phyloP scores from a whole-genome alignment of 371 early-diverging fungal species.

The Saksenaea oblongispora region DNA sequence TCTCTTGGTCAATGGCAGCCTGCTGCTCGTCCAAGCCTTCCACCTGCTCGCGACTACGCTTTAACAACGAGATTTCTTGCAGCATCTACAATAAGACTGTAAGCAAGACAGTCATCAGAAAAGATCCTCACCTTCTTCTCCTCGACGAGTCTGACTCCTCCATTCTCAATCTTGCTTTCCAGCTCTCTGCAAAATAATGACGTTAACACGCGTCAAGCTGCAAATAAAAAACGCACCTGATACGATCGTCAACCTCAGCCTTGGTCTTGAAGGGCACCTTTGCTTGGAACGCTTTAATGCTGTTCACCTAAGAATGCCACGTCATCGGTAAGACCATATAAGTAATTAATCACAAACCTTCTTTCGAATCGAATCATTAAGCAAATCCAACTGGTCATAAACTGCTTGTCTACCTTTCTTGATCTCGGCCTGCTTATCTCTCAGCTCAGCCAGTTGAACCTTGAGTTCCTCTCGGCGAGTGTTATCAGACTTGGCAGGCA shows the following conservation, averaged over 20 bases:
- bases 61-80: constrained; percentile 79
- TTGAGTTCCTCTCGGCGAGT: constrained; percentile 60
- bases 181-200: constrained; percentile 49
- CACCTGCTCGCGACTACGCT: constrained; percentile 77
- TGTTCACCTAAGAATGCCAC: constrained; percentile 52
- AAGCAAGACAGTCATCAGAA: not conserved
- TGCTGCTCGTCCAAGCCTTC: constrained; percentile 72
- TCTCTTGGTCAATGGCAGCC: constrained; percentile 72
- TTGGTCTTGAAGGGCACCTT: constrained; percentile 79
- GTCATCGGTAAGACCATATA: not conserved
- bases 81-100: constrained; percentile 44
- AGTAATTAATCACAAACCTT: constrained; percentile 15
- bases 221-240: constrained; percentile 51
- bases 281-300: constrained; percentile 72
- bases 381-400: constrained; percentile 60
- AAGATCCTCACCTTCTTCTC: constrained; percentile 67
- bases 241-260: constrained; percentile 78
- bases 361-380: constrained; percentile 36
- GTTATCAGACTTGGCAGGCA: constrained; percentile 40
- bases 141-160: constrained; percentile 81
- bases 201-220: not conserved
- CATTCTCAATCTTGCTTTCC: constrained; percentile 79
- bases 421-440: constrained; percentile 56
- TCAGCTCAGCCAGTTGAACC: constrained; percentile 63
- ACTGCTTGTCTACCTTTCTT: constrained; percentile 57